Base-by-base conservation (phyloP, 805 yeast species). In the Lipomyces chichibuensis region DNA sequence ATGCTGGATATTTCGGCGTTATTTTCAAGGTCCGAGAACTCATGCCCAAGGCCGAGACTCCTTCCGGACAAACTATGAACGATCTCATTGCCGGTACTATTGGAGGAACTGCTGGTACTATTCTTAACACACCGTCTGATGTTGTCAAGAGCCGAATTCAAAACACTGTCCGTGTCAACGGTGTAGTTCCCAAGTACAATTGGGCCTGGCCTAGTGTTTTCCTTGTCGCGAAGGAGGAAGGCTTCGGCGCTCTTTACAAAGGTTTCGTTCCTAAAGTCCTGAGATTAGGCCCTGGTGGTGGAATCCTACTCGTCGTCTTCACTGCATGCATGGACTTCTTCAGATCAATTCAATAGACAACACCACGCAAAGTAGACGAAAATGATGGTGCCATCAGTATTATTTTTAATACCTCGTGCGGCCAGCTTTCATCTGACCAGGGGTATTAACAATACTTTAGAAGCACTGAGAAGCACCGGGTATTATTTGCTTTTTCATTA, bases 281-380 rank as follows among this genome's bases (percentile, higher is more conserved):
- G 77, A 88, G 99, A 85, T 84, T 95, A 73, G 99, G 98, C 59
- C 99, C 99, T 69, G 99, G 99, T 76, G 99, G 99, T 79, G 99
- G 99, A 83, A 92, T 95, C 73, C 82, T 95, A 76, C 84, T 95
- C 78, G 98, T 95, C 59, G 99, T 95, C n/a, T 95, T 92, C 84
- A 92, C 97, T 56, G 84, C 92, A 29, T 87, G 93, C 71, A 92
- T 93, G 96, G 97, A 93, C 78, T 91, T 92, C 82, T 95, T 95
- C 84, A 74, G 78, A 8, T 35, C 72, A 11, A 69, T 72, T 43
- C 65, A 66, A 57, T 67, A 67, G 59, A 52, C 55, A 23, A 25
- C 32, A 52, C 55, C 32, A 52, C 8, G 32, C 32, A 23, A 49
- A 23, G 32, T 52, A 25, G 49, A 43, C 49, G 39, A 35, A 9